Evolutionary conservation across 2,329 filamentous ascomycete species (phyloP).

Genomic region (Penicillium corylophilum): DNA sequence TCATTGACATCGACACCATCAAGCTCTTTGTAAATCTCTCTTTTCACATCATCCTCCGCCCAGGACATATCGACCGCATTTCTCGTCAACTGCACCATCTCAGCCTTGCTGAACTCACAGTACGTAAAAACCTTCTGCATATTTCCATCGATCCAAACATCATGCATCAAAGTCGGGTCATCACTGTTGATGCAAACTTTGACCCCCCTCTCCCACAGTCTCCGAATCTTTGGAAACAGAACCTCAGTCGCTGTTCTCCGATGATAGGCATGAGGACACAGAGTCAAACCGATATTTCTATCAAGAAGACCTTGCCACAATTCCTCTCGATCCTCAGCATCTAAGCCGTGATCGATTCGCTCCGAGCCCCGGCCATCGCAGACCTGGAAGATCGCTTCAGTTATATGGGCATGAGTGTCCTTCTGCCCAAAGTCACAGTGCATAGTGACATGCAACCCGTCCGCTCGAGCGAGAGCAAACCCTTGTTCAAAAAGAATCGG

Average conservation of each 20-base stretch:
- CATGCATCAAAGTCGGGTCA: constrained; percentile 52
- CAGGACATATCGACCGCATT: constrained; percentile 51
- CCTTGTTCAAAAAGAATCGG: constrained; percentile 46
- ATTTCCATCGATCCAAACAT: constrained; percentile 52
- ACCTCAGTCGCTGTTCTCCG: constrained; percentile 46
- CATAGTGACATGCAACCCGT: constrained; percentile 42
- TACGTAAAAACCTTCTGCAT: constrained; percentile 46
- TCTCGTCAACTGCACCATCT: constrained; percentile 45
- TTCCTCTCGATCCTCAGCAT: constrained; percentile 35
- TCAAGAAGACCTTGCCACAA: constrained; percentile 35
- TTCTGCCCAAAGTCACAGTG: constrained; percentile 55
- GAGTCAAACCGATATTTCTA: constrained; percentile 40
- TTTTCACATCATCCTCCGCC: constrained; percentile 44
- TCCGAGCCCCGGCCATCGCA: constrained; percentile 32
- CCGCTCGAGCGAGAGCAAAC: constrained; percentile 30
- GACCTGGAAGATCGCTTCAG: constrained; percentile 35
- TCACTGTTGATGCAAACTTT: constrained; percentile 51
- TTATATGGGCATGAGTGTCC: constrained; percentile 47
- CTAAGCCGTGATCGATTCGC: constrained; percentile 47
- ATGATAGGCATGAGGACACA: constrained; percentile 43
- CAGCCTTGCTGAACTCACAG: constrained; percentile 41
- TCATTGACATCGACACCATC: constrained; percentile 6
- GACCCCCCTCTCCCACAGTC: constrained; percentile 47
- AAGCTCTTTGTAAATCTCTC: constrained; percentile 14
- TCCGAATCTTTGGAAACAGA: constrained; percentile 47